A percentile compares a stretch with the other conserved stretches of the same genome.
Conservation (phyloP, 495 filamentous ascomycete genomes). For the Cercophora sp. region DNA sequence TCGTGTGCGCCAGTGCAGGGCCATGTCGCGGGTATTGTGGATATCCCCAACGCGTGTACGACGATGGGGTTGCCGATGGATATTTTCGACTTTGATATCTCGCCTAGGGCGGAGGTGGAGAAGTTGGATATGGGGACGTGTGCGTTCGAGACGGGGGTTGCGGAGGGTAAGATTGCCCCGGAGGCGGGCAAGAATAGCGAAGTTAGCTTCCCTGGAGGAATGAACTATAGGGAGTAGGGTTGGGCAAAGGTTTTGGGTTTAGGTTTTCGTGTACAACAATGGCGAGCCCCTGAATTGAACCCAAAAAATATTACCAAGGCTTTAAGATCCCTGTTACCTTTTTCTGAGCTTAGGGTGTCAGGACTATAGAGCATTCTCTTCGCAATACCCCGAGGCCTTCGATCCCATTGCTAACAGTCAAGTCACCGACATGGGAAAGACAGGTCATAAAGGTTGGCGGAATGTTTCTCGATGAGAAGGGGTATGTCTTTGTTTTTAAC, state of each 20-base stretch:
- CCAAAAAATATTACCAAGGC: too few relatives aligned
- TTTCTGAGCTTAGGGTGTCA: too few relatives aligned
- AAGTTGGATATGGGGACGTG: constrained; percentile 74
- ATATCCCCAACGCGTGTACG: constrained; percentile 81
- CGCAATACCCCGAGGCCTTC: too few relatives aligned
- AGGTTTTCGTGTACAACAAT: background rate
- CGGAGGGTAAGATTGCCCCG: constrained; percentile 36
- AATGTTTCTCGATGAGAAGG: too few relatives aligned
- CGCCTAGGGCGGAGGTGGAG: constrained; percentile 52
- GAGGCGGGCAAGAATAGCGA: constrained; percentile 43
- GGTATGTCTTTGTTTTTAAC: too few relatives aligned
- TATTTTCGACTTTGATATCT: constrained; percentile 94
- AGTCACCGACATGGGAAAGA: too few relatives aligned
- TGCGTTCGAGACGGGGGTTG: constrained; percentile 60
- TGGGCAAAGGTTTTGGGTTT: background rate
- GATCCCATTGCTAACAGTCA: too few relatives aligned
- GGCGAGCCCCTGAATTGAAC: too few relatives aligned
- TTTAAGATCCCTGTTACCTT: too few relatives aligned
- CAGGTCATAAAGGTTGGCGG: too few relatives aligned
- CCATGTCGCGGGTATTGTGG: constrained; percentile 89
- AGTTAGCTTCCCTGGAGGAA: constrained; percentile 48
- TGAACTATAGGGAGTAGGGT: constrained; percentile 41
- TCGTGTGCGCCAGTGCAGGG: constrained; percentile 90
- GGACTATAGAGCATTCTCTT: too few relatives aligned
- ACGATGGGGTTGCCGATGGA: constrained; percentile 89